Evolutionary conservation across 129 eudicot genomes (phyloP).

Genomic region (Calendula officinalis): DNA sequence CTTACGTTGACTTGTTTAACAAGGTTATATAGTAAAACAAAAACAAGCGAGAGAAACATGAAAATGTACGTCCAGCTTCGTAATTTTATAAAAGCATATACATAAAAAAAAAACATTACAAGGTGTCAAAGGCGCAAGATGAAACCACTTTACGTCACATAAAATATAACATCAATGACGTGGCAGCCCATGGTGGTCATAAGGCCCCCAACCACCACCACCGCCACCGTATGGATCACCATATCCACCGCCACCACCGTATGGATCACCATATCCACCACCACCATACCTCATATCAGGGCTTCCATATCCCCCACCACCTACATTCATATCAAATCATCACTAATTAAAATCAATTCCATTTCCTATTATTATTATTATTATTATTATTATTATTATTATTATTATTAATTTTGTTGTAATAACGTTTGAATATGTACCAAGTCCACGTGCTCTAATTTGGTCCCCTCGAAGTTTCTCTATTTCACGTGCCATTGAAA

Average conservation of each 20-base stretch:
- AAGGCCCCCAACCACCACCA: constrained; percentile 57
- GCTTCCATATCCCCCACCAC: constrained; percentile 69
- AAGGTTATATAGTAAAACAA: no score
- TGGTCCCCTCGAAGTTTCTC: constrained; percentile 90
- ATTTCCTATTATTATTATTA: background rate
- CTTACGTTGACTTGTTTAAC: no score
- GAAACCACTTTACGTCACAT: background rate
- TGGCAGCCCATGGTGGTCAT: constrained; percentile 65
- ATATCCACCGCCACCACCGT: constrained; percentile 35
- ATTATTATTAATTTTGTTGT: background rate
- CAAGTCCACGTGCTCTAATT: constrained; percentile 57
- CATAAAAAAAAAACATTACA: no score
- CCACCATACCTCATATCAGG: constrained; percentile 65
- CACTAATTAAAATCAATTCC: background rate
- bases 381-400: background rate
- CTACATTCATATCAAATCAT: constrained; percentile 23
- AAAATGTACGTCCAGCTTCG: no score
- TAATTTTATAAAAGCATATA: no score
- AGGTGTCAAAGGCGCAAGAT: background rate
- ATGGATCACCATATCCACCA: constrained; percentile 49
- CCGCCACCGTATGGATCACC: constrained; percentile 41
- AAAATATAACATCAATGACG: constrained; percentile 38
- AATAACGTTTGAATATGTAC: constrained; percentile 16
- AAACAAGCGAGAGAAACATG: no score
- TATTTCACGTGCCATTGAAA: constrained; percentile 83